Evolutionary conservation across 2,329 filamentous ascomycete genomes (phyloP).

Genomic region (Sclerotinia trifoliorum): DNA sequence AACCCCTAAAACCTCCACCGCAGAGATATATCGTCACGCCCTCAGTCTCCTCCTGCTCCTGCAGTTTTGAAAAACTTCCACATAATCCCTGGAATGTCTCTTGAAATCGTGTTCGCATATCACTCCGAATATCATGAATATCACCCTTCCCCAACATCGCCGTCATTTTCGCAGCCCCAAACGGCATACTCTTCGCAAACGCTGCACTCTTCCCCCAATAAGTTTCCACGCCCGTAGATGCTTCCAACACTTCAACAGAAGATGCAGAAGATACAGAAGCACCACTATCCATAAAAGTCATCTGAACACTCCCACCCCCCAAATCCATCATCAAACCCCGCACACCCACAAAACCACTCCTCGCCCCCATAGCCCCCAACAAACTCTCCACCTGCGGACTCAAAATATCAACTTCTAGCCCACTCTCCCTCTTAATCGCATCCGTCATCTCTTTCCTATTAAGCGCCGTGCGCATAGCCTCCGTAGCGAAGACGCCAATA

Average conservation of each 20-base stretch:
- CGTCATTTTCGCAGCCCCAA: conserved; percentile 59
- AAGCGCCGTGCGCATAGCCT: conserved; percentile 77
- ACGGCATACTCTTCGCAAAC: conserved; percentile 58
- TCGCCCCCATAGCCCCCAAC: conserved; percentile 79
- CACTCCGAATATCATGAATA: background rate
- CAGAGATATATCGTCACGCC: conserved; percentile 77
- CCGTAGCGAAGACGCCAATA: conserved; percentile 78
- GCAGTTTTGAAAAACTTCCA: conserved; percentile 45
- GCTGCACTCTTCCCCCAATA: conserved; percentile 56
- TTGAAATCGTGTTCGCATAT: conserved; percentile 54
- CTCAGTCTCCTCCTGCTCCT: conserved; percentile 31
- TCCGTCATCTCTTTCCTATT: conserved; percentile 69
- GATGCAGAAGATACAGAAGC: too few relatives aligned
- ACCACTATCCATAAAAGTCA: conserved; percentile 56
- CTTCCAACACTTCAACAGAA: too few relatives aligned
- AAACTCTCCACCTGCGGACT: conserved; percentile 78
- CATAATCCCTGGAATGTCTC: conserved; percentile 57
- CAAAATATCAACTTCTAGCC: conserved; percentile 69
- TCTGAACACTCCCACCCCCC: conserved; percentile 69
- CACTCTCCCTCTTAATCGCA: conserved; percentile 61
- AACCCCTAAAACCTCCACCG: conserved; percentile 86
- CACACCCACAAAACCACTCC: conserved; percentile 69
- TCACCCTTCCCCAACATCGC: conserved; percentile 44
- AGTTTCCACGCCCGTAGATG: conserved; percentile 29
- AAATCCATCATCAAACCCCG: conserved; percentile 82